These are phyloP conservation scores for Nemania bipapillata DNA, from an alignment of 2,329 filamentous ascomycete species.

Conservation along the genomic window DNA sequence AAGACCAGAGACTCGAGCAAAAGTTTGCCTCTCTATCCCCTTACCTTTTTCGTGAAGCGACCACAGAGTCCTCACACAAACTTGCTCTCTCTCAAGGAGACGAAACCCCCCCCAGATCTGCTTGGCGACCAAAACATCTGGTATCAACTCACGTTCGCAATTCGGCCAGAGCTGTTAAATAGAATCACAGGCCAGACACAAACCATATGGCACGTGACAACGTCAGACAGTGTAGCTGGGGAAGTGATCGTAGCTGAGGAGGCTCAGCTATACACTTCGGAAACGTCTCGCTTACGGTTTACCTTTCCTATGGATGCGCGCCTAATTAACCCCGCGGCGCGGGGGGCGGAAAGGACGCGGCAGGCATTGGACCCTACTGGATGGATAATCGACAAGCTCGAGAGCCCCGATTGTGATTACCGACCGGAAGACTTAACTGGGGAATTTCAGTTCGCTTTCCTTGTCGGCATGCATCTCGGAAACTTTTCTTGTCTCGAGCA, in stretches of 20 bases:
- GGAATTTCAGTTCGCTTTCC: slow-evolving; percentile 69
- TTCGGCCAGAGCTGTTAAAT: slow-evolving; percentile 59
- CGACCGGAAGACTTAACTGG: slow-evolving; percentile 62
- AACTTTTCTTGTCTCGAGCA: slow-evolving; percentile 70
- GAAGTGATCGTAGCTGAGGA: slow-evolving; percentile 56
- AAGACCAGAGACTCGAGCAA: slow-evolving; percentile 55
- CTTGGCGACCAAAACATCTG: slow-evolving; percentile 58
- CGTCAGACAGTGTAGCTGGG: slow-evolving; percentile 63
- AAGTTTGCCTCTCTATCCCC: slow-evolving; percentile 58
- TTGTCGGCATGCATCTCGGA: slow-evolving; percentile 67
- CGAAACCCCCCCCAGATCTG: slow-evolving; percentile 44
- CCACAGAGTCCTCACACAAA: slow-evolving; percentile 32
- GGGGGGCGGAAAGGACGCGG: slow-evolving; percentile 47
- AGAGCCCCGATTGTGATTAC: slow-evolving; percentile 37
- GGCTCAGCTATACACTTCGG: slow-evolving; percentile 53
- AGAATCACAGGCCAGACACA: slow-evolving; percentile 59
- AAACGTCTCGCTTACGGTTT: slow-evolving; percentile 43
- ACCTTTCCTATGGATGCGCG: slow-evolving; percentile 48
- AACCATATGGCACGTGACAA: slow-evolving; percentile 64
- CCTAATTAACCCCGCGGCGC: slow-evolving; percentile 45
- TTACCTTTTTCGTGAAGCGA: slow-evolving; percentile 55
- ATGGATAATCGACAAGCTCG: slow-evolving; percentile 59
- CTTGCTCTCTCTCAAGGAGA: slow-evolving; percentile 32
- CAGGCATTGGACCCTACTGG: slow-evolving; percentile 56
- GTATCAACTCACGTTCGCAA: slow-evolving; percentile 62